These are phyloP conservation scores for Coemansia sp. DNA, from an alignment of 192 early-diverging fungal species.

Conservation along the genomic window DNA sequence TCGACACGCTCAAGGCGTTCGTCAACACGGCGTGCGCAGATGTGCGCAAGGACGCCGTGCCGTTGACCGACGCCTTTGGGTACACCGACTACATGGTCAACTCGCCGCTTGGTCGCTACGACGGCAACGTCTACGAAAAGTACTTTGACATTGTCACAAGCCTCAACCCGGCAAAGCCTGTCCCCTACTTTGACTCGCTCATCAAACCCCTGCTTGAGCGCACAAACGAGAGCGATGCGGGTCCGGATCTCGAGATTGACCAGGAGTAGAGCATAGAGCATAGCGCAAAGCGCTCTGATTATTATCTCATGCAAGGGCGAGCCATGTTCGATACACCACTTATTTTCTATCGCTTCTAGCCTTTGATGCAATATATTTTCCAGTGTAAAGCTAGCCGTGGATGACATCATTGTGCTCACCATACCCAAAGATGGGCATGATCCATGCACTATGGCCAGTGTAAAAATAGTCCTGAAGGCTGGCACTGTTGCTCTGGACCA, in stretches of 20 bases:
- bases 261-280: constrained; percentile 51
- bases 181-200: constrained; percentile 77
- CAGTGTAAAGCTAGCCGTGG: not conserved
- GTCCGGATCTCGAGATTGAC: constrained; percentile 68
- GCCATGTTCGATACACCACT: not conserved
- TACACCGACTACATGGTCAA: constrained; percentile 87
- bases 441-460: too few relatives aligned
- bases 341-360: not conserved
- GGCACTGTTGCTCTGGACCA: too few relatives aligned
- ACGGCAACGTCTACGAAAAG: constrained; percentile 81
- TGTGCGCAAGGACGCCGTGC: constrained; percentile 79
- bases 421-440: too few relatives aligned
- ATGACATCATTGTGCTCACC: not conserved
- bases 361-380: not conserved
- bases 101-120: constrained; percentile 82
- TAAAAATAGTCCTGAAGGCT: too few relatives aligned
- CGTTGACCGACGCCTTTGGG: constrained; percentile 85
- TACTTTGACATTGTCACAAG: constrained; percentile 84
- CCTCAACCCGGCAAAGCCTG: constrained; percentile 69
- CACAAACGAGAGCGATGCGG: constrained; percentile 54
- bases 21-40: constrained; percentile 66
- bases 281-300: too few relatives aligned
- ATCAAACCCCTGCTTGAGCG: constrained; percentile 77
- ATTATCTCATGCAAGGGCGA: too few relatives aligned
- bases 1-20: constrained; percentile 66